Evolutionary conservation across 192 early-diverging fungal species (phyloP), one percentile per base, ranked within the genome.

Genomic region (Gonapodya prolifera): DNA sequence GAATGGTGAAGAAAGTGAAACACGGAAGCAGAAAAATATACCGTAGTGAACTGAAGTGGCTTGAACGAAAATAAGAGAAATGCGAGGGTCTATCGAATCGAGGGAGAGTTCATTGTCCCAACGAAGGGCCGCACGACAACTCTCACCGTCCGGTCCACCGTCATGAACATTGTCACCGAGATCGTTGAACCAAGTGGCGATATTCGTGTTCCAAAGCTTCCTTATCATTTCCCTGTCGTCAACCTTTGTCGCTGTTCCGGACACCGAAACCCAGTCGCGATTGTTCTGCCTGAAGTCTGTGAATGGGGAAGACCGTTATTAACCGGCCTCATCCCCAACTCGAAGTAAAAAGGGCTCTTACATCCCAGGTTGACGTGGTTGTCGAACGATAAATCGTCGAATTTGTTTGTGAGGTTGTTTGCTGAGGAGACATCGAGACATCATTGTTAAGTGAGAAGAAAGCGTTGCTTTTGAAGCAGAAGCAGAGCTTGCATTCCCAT

Each of bases 131-230:
- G 8, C 23, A 23, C 45, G 45, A 61, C 23, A 23, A 61, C 8
- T 16, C 45, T 61, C 45, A 61, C 45, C 45, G 29, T 76, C 75
- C 16, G 85, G 70, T 8, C 80, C 80, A 2, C 85, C 85, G 33
- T 80, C 80, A 77, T 86, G 85, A 28, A 86, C 76, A 35, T 81
- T 81, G 70, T 86, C 85, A 23, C 80, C 81, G 2, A 82, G 77
- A 69, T 86, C 85, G 23, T 80, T 82, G 74, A 86, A 83, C 85
- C 85, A 86, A 33, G 82, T 61, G 34, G 78, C 76, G 69, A 82
- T 70, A 36, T 86, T 83, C 2, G 71, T 28, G 1, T 61, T 23
- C 71, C 80, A 86, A 1, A 86, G 77, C 34, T 86, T 78, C 33
- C 77, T 35, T 76, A 86, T 83, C 81, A 79, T 85, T 0, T 35